A percentile compares a stretch with the other conserved stretches of the same genome.
Conservation (phyloP, 1,284 basidiomycete species). For the Microbotryum saponariae region DNA sequence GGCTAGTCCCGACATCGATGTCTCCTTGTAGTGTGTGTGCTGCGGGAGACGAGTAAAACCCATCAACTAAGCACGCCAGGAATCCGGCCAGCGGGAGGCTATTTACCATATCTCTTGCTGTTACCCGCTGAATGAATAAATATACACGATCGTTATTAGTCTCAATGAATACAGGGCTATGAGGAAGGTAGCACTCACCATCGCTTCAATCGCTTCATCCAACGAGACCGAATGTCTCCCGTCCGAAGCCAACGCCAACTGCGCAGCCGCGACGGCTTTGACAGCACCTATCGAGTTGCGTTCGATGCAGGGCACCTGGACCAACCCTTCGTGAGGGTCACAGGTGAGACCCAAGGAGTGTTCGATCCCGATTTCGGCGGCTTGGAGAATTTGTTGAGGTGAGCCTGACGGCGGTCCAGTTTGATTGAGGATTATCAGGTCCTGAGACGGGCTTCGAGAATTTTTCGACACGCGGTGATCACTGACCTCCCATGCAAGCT, state of each 20-base stretch:
- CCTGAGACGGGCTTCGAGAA: too few relatives aligned
- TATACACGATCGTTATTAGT: too few relatives aligned
- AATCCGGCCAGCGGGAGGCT: background rate
- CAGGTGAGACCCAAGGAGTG: slow-evolving; percentile 68
- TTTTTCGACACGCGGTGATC: background rate
- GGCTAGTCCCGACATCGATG: slow-evolving; percentile 59
- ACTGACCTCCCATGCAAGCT: slow-evolving; percentile 77
- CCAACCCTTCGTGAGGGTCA: slow-evolving; percentile 84
- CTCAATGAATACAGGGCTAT: too few relatives aligned
- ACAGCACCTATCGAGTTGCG: slow-evolving; percentile 50
- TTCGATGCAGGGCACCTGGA: slow-evolving; percentile 91
- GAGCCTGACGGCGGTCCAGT: slow-evolving; percentile 34
- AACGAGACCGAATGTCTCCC: slow-evolving; percentile 79
- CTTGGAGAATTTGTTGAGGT: slow-evolving; percentile 51
- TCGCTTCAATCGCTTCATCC: slow-evolving; percentile 93
- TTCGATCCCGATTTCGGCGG: slow-evolving; percentile 64
- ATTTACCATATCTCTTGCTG: slow-evolving; percentile 54
- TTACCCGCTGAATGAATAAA: slow-evolving; percentile 49
- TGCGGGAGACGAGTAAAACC: slow-evolving; percentile 50
- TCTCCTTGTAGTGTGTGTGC: slow-evolving; percentile 87
- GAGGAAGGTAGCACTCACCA: slow-evolving; percentile 43
- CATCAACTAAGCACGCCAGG: background rate
- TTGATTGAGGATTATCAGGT: background rate
- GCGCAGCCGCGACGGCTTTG: slow-evolving; percentile 57
- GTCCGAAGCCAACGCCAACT: slow-evolving; percentile 82